Evolutionary conservation across 495 filamentous ascomycete genomes (phyloP).

Genomic region (Aspergillus biplanus): DNA sequence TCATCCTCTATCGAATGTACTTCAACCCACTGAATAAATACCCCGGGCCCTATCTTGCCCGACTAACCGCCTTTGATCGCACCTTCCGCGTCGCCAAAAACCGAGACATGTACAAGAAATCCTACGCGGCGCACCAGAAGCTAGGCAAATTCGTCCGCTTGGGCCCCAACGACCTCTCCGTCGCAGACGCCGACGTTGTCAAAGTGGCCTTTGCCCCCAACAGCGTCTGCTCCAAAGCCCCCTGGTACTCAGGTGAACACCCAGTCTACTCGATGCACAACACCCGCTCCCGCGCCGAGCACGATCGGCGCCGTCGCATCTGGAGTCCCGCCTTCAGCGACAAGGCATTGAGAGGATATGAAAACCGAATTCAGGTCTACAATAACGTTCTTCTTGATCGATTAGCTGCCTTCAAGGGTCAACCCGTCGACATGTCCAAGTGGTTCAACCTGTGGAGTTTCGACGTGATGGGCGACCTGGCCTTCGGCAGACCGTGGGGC

Average conservation of each 20-base stretch:
- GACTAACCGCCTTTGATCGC: constrained; percentile 5
- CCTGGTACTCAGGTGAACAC: constrained; percentile 38
- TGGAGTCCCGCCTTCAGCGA: constrained; percentile 42
- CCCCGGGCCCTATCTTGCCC: constrained; percentile 2
- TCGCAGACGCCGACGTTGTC: constrained; percentile 29
- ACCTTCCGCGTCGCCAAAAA: not conserved
- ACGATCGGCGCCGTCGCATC: constrained; percentile 37
- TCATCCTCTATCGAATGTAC: constrained; percentile 1
- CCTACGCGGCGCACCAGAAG: not conserved
- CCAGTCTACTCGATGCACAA: constrained; percentile 39
- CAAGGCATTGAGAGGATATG: constrained; percentile 36
- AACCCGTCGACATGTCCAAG: constrained; percentile 32
- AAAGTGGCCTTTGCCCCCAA: constrained; percentile 32
- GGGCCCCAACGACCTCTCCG: constrained; percentile 25
- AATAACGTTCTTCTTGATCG: constrained; percentile 17
- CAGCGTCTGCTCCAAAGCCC: constrained; percentile 37
- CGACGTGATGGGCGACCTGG: constrained; percentile 48
- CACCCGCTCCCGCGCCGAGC: constrained; percentile 30
- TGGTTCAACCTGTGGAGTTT: constrained; percentile 41
- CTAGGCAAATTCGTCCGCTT: constrained; percentile 17
- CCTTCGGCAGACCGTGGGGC: constrained; percentile 40
- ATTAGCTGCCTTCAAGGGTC: constrained; percentile 10
- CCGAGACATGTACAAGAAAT: constrained; percentile 2
- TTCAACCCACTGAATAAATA: constrained; percentile 13
- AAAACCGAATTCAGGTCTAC: constrained; percentile 30